phyloP scores from a whole-genome alignment of 306 rosid species.

The Vachellia collinsii region DNA sequence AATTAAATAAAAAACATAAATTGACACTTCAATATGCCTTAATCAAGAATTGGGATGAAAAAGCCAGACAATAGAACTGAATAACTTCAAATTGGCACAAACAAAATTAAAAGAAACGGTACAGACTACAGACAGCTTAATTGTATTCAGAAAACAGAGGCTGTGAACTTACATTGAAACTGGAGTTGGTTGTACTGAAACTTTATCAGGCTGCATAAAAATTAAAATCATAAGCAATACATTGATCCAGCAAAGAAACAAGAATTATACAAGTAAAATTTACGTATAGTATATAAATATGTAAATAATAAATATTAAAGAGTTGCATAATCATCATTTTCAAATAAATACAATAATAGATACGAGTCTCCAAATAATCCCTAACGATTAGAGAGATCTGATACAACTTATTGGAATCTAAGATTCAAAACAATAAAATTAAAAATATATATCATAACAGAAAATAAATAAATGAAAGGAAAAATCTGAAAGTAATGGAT shows the following conservation, averaged over 20 bases:
- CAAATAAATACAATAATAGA: neutral
- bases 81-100: neutral
- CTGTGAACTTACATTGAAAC: constrained; percentile 77
- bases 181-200: constrained; percentile 77
- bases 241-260: constrained; percentile 12
- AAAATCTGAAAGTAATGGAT: neutral
- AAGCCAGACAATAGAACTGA: constrained; percentile 28
- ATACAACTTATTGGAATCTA: neutral
- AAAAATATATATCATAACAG: neutral
- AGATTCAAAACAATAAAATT: neutral
- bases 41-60: neutral
- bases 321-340: neutral
- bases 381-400: neutral
- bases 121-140: neutral
- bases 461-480: neutral
- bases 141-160: constrained; percentile 33
- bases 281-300: neutral
- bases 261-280: constrained; percentile 2
- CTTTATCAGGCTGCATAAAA: constrained; percentile 71
- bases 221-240: constrained; percentile 35
- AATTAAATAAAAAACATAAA: neutral
- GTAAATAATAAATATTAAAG: no score
- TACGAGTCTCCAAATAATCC: neutral
- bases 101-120: constrained; percentile 13
- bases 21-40: constrained; percentile 8